These are phyloP conservation scores for Talaromyces atroroseus DNA, from an alignment of 2,329 filamentous ascomycete genomes.

Conservation along the genomic window DNA sequence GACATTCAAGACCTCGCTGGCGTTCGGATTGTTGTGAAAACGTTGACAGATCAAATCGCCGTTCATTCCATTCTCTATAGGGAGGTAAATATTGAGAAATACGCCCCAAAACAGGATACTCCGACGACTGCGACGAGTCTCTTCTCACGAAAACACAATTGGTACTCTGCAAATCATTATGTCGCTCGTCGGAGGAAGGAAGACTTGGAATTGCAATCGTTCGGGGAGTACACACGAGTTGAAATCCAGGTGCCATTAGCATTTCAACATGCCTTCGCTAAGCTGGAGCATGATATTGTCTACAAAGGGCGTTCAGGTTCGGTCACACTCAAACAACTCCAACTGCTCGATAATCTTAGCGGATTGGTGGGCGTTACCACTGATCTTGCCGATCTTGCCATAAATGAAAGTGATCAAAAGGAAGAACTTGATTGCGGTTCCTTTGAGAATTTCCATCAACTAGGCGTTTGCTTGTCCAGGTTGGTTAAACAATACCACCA, in stretches of 20 bases:
- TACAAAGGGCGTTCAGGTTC: slow-evolving; percentile 20
- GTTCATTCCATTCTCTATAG: not conserved
- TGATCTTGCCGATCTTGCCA: not conserved
- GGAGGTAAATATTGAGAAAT: not conserved
- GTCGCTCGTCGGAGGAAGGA: not conserved
- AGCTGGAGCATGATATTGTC: slow-evolving; percentile 24
- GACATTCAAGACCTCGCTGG: slow-evolving; percentile 15
- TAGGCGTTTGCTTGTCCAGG: not conserved
- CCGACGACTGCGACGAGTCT: not conserved
- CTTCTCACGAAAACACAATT: not conserved
- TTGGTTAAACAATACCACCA: not conserved
- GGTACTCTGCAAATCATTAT: slow-evolving; percentile 1
- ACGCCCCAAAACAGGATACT: not conserved
- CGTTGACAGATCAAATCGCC: slow-evolving; percentile 3
- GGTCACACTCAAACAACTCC: not conserved
- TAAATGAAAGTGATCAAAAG: not conserved
- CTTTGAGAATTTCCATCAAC: not conserved
- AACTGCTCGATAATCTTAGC: not conserved
- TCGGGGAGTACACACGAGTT: not conserved
- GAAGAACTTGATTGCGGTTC: not conserved
- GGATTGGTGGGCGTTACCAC: not conserved
- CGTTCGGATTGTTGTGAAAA: slow-evolving; percentile 14
- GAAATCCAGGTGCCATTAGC: slow-evolving; percentile 29
- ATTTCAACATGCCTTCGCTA: slow-evolving; percentile 24
- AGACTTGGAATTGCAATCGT: not conserved